These are phyloP conservation scores for Neurospora sp. DNA, from an alignment of 495 filamentous ascomycete genomes.

Conservation along the genomic window DNA sequence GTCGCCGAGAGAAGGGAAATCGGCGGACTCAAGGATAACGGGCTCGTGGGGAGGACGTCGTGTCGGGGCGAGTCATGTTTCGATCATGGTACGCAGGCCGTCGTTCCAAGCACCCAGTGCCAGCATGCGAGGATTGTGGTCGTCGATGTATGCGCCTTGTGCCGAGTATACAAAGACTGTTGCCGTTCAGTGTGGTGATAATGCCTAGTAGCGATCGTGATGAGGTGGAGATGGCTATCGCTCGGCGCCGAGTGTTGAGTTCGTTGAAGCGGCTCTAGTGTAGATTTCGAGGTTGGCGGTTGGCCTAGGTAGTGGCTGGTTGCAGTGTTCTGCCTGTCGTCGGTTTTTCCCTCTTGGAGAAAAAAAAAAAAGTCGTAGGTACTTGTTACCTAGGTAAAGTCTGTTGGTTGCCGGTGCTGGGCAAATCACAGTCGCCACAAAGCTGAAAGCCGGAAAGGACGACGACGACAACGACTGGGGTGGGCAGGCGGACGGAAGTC, in stretches of 20 bases:
- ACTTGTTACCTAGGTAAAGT: background rate
- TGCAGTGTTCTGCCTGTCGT: background rate
- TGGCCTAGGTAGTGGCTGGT: background rate
- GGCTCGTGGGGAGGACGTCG: constrained; percentile 18
- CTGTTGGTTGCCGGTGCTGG: background rate
- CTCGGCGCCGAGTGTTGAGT: background rate
- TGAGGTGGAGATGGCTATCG: background rate
- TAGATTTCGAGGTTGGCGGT: background rate
- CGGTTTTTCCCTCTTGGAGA: background rate
- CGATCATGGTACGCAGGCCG: constrained; percentile 11
- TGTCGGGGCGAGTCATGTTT: constrained; percentile 30
- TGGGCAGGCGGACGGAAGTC: background rate
- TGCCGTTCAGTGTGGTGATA: background rate
- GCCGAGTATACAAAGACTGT: background rate
- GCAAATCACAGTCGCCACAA: background rate
- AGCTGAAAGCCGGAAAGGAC: background rate
- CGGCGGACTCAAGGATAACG: constrained; percentile 16
- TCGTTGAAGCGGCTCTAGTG: background rate
- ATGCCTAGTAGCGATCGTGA: background rate
- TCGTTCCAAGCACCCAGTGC: constrained; percentile 6
- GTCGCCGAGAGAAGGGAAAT: constrained; percentile 13
- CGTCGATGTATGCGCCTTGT: constrained; percentile 3
- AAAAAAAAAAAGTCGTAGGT: background rate
- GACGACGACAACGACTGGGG: background rate
- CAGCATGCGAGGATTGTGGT: constrained; percentile 6